Base-by-base conservation (phyloP, 768 basidiomycete genomes). In the Phlebiopsis flavidoalba region DNA sequence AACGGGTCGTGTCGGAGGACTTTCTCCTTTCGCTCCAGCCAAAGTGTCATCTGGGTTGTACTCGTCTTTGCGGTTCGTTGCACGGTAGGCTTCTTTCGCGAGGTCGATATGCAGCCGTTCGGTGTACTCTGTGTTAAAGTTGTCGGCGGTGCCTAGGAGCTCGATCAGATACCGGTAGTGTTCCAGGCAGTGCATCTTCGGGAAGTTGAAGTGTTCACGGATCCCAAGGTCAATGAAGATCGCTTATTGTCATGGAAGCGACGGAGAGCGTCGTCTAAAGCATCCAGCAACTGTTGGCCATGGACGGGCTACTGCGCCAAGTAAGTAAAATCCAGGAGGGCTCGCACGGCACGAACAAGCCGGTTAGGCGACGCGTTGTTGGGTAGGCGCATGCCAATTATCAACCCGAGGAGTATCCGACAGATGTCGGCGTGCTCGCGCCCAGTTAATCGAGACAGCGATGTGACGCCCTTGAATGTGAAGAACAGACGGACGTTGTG, bases 71-170 rank as follows among this genome's bases (percentile, higher is more conserved):
- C 58, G 62, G 71, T 73, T 3, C 63, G 64, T 7, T 67, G 65
- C 66, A 47, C 17, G 49, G 54, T 72, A 74, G 1, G 57, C 66
- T 0, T 64, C 43, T 62, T 81, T 81, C 1, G 77, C 74, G 48
- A 69, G 73, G 64, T 80, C 71, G 51, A 80, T 80, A 58, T 81
- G 80, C 0, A 81, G 69, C 0, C 72, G 71, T 64, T 72, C 63
- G 60, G 70, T 31, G 55, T 66, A 43, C 59, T 75, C 73, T 0
- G 72, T 74, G 57, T 61, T 71, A 61, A 59, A 69, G 0, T 62
- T 61, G 53, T 71, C 69, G 0, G 64, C 64, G 15, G 60, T 62
- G 6, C 72, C 72, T 1, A 64, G 40, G 0, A 35, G 45, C 1
- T 58, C 53, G 43, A 73, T 73, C 3, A 63, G 59, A 0, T 22